phyloP scores from a whole-genome alignment of 495 filamentous ascomycete genomes.

The Penicillium coprophilum region DNA sequence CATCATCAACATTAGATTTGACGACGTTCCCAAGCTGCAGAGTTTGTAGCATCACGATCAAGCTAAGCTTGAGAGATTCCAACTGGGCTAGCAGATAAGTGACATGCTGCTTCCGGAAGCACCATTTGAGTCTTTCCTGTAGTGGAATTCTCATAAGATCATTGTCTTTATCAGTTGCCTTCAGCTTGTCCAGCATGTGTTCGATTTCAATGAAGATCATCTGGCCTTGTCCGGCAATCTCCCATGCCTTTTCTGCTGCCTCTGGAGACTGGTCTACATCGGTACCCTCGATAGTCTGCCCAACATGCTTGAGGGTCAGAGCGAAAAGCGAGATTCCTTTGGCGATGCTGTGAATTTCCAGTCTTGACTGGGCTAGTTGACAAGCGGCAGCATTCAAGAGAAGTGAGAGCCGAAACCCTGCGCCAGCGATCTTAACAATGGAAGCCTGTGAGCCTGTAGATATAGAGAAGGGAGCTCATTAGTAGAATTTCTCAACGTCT shows the following conservation, averaged over 20 bases:
- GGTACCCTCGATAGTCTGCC: constrained; percentile 32
- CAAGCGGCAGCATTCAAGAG: constrained; percentile 45
- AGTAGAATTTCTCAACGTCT: not conserved
- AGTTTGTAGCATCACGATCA: constrained; percentile 43
- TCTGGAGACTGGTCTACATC: constrained; percentile 29
- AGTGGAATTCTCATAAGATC: constrained; percentile 32
- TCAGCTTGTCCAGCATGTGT: constrained; percentile 43
- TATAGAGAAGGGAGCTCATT: not conserved
- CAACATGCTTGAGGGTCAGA: constrained; percentile 43
- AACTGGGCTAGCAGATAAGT: constrained; percentile 47
- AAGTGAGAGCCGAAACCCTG: constrained; percentile 46
- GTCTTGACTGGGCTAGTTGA: constrained; percentile 42
- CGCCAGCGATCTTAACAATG: constrained; percentile 40
- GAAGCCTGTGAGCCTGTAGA: constrained; percentile 28
- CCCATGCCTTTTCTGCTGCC: constrained; percentile 40
- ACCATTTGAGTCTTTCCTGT: constrained; percentile 44
- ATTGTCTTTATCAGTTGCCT: constrained; percentile 36
- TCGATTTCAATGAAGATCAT: constrained; percentile 45
- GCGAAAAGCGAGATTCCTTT: constrained; percentile 47
- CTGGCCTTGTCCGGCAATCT: constrained; percentile 43
- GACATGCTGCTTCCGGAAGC: constrained; percentile 46
- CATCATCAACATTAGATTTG: constrained; percentile 2
- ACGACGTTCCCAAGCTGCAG: constrained; percentile 40
- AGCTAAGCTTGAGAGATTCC: constrained; percentile 46
- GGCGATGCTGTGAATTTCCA: constrained; percentile 49